These are phyloP conservation scores for Ammopiptanthus mongolicus DNA, from an alignment of 306 rosid genomes.

Conservation along the genomic window DNA sequence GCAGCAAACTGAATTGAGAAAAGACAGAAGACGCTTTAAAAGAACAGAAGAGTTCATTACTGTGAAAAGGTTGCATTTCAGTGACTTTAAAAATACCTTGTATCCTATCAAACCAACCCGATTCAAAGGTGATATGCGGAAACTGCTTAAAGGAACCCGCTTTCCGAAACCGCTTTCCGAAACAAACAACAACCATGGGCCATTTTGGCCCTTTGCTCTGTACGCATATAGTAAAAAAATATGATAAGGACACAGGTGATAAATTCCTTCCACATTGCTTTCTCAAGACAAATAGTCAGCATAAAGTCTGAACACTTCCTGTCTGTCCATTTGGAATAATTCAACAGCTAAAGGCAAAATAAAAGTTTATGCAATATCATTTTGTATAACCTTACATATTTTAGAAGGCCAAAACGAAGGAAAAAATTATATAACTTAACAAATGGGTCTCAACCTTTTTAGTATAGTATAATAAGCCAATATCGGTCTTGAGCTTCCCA, in stretches of 20 bases:
- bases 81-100: slow-evolving; percentile 55
- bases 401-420: not conserved
- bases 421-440: not conserved
- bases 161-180: slow-evolving; percentile 92
- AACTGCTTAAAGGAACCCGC: slow-evolving; percentile 88
- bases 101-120: slow-evolving; percentile 92
- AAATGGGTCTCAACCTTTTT: not conserved
- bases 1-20: slow-evolving; percentile 51
- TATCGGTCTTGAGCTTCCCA: too few species aligned
- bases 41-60: not conserved
- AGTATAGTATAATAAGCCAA: not conserved
- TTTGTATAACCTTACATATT: not conserved
- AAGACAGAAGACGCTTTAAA: not conserved
- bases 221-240: not conserved
- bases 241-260: slow-evolving; percentile 9
- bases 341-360: not conserved
- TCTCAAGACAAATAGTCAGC: slow-evolving; percentile 2
- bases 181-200: slow-evolving; percentile 95
- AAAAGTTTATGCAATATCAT: not conserved
- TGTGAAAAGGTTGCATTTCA: not conserved
- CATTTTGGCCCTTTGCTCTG: slow-evolving; percentile 50
- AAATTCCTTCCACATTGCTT: not conserved
- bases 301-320: not conserved
- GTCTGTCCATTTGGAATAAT: not conserved
- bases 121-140: slow-evolving; percentile 64